Conservation (phyloP, 2,329 filamentous ascomycete species). For the Colletotrichum caudatum region DNA sequence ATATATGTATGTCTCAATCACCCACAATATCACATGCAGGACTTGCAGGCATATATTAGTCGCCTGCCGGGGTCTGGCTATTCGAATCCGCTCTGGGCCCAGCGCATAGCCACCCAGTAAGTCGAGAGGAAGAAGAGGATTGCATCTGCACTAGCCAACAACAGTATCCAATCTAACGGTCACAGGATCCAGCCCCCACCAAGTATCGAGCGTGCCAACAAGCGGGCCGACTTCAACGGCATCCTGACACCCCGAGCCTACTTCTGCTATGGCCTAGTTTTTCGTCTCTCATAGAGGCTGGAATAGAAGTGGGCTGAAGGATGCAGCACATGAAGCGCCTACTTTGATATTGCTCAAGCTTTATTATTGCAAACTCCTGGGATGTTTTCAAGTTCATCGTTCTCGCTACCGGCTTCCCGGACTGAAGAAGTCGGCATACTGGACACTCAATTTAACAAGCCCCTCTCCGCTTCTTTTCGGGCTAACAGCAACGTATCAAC, state of each 20-base stretch:
- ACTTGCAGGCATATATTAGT: not conserved
- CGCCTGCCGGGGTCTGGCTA: not conserved
- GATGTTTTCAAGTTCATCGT: no score
- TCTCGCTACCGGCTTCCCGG: not conserved
- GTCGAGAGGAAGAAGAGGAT: not conserved
- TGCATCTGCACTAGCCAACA: not conserved
- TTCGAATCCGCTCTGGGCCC: no score
- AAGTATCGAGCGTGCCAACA: not conserved
- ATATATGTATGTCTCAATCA: not conserved
- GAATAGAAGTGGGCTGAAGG: not conserved
- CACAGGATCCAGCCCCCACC: not conserved
- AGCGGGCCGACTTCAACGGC: not conserved
- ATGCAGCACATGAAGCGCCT: not conserved
- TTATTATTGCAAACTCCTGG: not conserved
- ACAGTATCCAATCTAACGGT: not conserved
- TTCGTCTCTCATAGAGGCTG: not conserved
- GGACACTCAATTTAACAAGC: no score
- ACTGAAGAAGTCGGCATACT: not conserved
- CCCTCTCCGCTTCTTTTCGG: not conserved
- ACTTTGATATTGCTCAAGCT: not conserved
- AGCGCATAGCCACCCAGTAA: not conserved
- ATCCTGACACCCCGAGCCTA: not conserved
- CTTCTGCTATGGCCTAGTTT: not conserved
- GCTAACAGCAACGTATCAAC: not conserved
- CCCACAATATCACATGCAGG: not conserved